Evolutionary conservation across 805 yeast species (phyloP), one percentile per base, ranked within the genome.

Genomic region (Pichia sporocuriosa): DNA sequence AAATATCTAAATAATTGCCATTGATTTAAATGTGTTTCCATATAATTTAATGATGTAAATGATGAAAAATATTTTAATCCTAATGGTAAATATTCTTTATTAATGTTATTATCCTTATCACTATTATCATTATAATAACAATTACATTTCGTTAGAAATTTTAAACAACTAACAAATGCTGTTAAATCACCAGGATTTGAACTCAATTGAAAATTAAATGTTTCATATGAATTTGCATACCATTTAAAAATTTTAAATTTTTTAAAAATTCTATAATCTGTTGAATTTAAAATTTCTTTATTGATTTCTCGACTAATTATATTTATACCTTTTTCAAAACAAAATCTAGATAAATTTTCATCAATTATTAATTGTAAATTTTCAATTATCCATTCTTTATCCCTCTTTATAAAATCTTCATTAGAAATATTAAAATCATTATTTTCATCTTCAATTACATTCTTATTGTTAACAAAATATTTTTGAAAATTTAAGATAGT

Each of bases 1-100:
- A 39, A 63, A 45, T 15, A 56, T 50, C 44, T 57, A 63, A 48
- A 57, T n/a, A 63, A 37, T 44, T 61, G 61, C 48, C 53, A 52
- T 41, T 54, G 58, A 42, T 59, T 61, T 32, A 57, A 35, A 40
- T 60, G 53, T 15, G 53, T 45, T 37, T 59, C 63, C 13, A 57
- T 40, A 40, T 47, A 53, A 7, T 50, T 50, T 13, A 51, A 51
- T 12, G 38, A 37, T 6, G 62, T 54, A 36, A 65, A 58, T 56
- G 48, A 13, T 57, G 59, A 17, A 45, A 45, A 33, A 54, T 56
- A 7, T 24, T 46, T 16, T n/a, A 39, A 32, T 16, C 42, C 40
- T 55, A 35, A 8, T 58, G 35, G 15, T 46, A 49, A 39, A 58
- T 65, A 15, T 46, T 25, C 31, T 35, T 15, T 38, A 19, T 25